Percentiles rank a stretch among this genome's conserved stretches.
Conservation (phyloP, 306 rosid species). For the Parietaria judaica region DNA sequence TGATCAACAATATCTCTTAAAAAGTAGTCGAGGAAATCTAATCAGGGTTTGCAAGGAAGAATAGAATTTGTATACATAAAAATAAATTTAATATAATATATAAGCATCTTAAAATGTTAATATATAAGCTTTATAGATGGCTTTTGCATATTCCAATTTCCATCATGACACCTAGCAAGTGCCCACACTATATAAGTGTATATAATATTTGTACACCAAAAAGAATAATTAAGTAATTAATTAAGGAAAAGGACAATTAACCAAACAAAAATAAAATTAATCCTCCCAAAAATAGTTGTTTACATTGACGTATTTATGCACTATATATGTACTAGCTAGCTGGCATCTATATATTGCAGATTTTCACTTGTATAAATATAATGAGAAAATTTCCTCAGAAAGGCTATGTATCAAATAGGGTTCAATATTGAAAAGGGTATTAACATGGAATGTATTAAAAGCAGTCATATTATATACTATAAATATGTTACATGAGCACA, state of each 20-base stretch:
- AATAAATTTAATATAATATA: not conserved
- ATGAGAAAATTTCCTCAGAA: slow-evolving; percentile 35
- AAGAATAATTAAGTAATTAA: not conserved
- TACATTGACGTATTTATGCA: slow-evolving; percentile 18
- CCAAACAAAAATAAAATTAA: slow-evolving; percentile 1
- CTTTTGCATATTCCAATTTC: slow-evolving; percentile 31
- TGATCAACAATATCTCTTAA: slow-evolving; percentile 3
- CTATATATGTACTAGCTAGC: slow-evolving; percentile 33
- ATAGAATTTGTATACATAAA: not conserved
- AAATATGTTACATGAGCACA: not conserved
- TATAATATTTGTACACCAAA: no score
- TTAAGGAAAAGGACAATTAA: not conserved
- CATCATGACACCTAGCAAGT: slow-evolving; percentile 24
- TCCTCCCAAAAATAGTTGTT: slow-evolving; percentile 26
- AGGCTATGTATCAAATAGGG: slow-evolving; percentile 15
- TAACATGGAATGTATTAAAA: slow-evolving; percentile 18
- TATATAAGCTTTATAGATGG: not conserved
- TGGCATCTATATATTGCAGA: slow-evolving; percentile 42
- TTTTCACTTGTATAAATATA: slow-evolving; percentile 20
- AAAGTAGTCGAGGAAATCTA: slow-evolving; percentile 11
- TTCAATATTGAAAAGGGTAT: slow-evolving; percentile 15
- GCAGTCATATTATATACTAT: slow-evolving; percentile 4
- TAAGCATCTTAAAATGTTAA: slow-evolving; percentile 9
- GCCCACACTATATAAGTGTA: slow-evolving; percentile 2
- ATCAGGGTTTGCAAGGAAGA: not conserved